A percentile compares a stretch with the other conserved stretches of the same genome.
phyloP scores from a whole-genome alignment of 306 rosid species.

The Citrullus mucosospermus region DNA sequence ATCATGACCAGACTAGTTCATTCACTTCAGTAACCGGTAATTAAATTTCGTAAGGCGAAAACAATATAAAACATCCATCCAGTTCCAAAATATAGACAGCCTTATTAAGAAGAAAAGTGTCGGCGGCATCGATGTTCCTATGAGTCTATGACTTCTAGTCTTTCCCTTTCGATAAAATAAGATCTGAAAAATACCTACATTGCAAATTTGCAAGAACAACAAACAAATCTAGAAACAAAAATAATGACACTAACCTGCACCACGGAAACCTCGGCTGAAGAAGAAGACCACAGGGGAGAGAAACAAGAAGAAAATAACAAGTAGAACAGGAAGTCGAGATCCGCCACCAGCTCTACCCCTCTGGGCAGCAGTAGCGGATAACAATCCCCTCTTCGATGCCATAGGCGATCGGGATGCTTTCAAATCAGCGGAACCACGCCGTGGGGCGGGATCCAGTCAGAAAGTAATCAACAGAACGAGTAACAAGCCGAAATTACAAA shows the following conservation, averaged over 20 bases:
- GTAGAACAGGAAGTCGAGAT: slow-evolving; percentile 36
- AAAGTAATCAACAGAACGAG: neutral
- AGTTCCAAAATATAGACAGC: neutral
- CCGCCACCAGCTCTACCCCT: slow-evolving; percentile 35
- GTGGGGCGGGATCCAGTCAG: slow-evolving; percentile 2
- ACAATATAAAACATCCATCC: neutral
- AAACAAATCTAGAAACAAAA: slow-evolving; percentile 1
- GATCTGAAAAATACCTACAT: neutral
- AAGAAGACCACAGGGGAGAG: slow-evolving; percentile 55
- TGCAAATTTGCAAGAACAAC: neutral
- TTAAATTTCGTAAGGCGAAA: neutral
- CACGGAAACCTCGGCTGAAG: slow-evolving; percentile 40
- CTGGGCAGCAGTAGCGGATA: slow-evolving; percentile 10
- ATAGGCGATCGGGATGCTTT: slow-evolving; percentile 29
- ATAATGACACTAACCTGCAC: slow-evolving; percentile 27
- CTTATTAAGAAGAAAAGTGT: neutral
- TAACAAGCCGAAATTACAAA: neutral
- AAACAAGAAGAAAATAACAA: slow-evolving; percentile 35
- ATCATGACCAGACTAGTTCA: neutral
- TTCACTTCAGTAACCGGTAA: neutral
- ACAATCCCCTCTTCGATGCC: slow-evolving; percentile 42
- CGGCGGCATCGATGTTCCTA: neutral
- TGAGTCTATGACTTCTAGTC: neutral
- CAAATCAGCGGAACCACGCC: slow-evolving; percentile 18
- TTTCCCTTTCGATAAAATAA: neutral